Base-by-base conservation (phyloP, 2,329 filamentous ascomycete species). In the Rutstroemia sp. region DNA sequence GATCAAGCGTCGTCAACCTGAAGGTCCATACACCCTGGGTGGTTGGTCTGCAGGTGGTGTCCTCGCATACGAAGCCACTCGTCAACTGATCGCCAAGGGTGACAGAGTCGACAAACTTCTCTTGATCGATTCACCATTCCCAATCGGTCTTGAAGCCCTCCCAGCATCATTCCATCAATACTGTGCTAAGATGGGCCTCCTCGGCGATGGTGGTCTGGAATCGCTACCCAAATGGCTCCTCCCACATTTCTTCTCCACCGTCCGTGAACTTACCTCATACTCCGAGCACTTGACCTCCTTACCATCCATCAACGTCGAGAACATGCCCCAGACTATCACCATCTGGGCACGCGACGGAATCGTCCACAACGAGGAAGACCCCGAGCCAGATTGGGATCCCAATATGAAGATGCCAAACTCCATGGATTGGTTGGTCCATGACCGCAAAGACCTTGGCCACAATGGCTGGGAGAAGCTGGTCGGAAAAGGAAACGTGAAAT, bases 1-100 rank as follows among this genome's bases (percentile, higher is more conserved):
- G 71, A 86, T 90, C 70, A 83, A 82, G 69, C 80, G 81, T 3
- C 83, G 85, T 52, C 86, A 89, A 70, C 82, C 85, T 2, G 66
- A 75, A 19, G 87, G 87, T 0, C 83, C 84, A 0, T 88, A 88
- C 70, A 78, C 78, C 54, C 71, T 89, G 1, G 80, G 82, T 16
- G 87, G 87, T 27, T 90, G 87, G 87, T 88, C 83, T 16, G 86
- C 85, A 1, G 87, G 87, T 25, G 87, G 87, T 41, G 84, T 89
- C 51, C 83, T 84, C 58, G 85, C 86, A 42, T 89, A 81, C 64
- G 82, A 87, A 62, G 82, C 83, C 6, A 78, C 82, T 8, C 77
- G 78, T 51, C 79, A 84, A 60, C 74, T 88, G 16, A 76, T 76
- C 57, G 74, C 76, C 58, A 75, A 76, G 2, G 78, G 80, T 16